Evolutionary conservation across 169 alveolate genomes (phyloP).

Genomic region (Plasmodium coatneyi): DNA sequence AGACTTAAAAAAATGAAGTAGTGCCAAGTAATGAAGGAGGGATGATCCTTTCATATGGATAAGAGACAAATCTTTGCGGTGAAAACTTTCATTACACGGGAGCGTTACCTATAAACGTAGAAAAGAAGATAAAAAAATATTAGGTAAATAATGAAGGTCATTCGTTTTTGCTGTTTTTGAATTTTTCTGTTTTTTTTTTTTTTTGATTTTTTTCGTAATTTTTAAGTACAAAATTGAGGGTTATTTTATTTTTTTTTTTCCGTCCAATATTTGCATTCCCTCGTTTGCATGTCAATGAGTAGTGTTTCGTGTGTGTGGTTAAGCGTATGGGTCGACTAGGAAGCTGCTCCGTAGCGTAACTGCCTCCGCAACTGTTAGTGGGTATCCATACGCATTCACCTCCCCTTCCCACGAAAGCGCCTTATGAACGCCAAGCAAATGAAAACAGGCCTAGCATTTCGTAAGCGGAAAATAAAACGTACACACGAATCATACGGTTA

Average conservation of each 20-base stretch:
- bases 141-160: background rate
- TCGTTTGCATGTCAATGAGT: background rate
- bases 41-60: background rate
- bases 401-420: background rate
- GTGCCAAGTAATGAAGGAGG: background rate
- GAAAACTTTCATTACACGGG: background rate
- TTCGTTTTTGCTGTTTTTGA: background rate
- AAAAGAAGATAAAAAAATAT: background rate
- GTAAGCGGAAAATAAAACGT: background rate
- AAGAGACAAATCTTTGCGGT: background rate
- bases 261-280: background rate
- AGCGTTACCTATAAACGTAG: background rate
- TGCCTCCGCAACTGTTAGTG: background rate
- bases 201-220: constrained; percentile 13
- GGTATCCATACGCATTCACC: background rate
- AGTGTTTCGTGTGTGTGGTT: background rate
- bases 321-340: background rate
- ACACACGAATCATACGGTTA: background rate
- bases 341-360: background rate
- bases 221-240: constrained; percentile 16
- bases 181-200: background rate
- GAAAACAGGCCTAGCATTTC: background rate
- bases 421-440: background rate
- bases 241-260: background rate
- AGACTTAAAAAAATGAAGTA: background rate